Base-by-base conservation (phyloP, 2,329 filamentous ascomycete species). In the Botrytis byssoidea region DNA sequence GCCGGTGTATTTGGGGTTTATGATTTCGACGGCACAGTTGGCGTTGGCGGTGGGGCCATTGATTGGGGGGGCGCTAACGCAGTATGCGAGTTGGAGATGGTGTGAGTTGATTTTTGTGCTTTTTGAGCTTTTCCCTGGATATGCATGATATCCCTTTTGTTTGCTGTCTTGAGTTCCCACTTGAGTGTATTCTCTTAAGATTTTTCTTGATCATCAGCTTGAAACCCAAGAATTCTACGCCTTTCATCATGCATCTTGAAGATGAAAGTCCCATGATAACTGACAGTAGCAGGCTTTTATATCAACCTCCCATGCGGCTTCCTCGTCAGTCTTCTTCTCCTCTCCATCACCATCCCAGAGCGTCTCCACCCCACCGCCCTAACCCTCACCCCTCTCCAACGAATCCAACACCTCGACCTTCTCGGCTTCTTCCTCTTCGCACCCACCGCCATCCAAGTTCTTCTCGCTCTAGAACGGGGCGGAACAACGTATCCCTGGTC, bases 251-350 rank as follows among this genome's bases (percentile, higher is more conserved):
- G 14, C 78, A 79, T 18, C 71, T 82, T 9, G 74, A 80, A 74
- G 81, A 78, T 77, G 20, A 59, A 59, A 25, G 14, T 46, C 37
- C 25, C 37, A 32, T 12, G 14, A n/a, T 55, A 65, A 44, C 51
- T 14, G n/a, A 37, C 8, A 22, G 6, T 32, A 5, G 10, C 29
- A 74, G 74, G 84, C 76, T 79, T 84, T 1, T 82, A 79, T 75
- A 83, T 84, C 78, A 83, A 82, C 71, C 77, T 85, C 2, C 84
- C 84, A 0, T 77, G 84, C 44, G 83, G 83, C 4, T 82, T 78
- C 25, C 72, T 81, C 8, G 79, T 81, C 9, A 79, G 79, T 44
- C 35, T 79, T 4, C 75, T 82, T 32, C 64, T 84, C 12, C 74
- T 85, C 73, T 80, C 83, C 75, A 81, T 86, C 75, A 78, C 80